phyloP scores from a whole-genome alignment of 208 protist genomes.

The Leishmania gerbilli region DNA sequence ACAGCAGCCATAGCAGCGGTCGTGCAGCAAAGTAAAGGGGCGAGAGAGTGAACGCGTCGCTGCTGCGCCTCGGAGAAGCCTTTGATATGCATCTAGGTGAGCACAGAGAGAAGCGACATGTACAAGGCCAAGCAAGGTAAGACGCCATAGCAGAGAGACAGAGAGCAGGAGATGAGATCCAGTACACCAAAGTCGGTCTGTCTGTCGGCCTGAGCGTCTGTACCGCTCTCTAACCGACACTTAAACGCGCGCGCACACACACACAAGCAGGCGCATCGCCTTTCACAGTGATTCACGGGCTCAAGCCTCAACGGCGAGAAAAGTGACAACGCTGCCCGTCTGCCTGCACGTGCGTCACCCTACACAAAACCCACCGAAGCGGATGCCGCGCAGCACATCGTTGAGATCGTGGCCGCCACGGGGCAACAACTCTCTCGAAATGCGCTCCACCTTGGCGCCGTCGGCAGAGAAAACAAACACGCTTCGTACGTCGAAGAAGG shows the following conservation, averaged over 20 bases:
- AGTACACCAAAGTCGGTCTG: too few relatives aligned
- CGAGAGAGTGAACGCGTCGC: neutral
- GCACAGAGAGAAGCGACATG: too few relatives aligned
- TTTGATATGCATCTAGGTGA: neutral
- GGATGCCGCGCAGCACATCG: constrained; percentile 36
- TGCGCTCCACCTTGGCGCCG: constrained; percentile 31
- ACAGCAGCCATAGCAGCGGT: neutral
- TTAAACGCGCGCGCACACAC: neutral
- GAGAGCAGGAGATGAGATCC: neutral
- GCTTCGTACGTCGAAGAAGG: constrained; percentile 46
- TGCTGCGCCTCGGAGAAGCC: neutral
- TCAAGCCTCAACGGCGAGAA: neutral
- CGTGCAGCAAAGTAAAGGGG: neutral
- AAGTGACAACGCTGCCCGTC: neutral
- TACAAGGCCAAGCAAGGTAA: neutral
- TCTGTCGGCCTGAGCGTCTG: too few relatives aligned
- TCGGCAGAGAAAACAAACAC: constrained; percentile 39
- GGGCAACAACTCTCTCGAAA: constrained; percentile 46
- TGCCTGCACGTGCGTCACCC: neutral
- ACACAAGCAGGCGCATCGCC: neutral
- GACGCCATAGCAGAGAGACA: neutral
- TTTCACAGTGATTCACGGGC: neutral
- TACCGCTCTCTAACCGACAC: too few relatives aligned
- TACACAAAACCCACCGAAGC: constrained; percentile 35
- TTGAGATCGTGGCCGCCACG: constrained; percentile 24